These are phyloP conservation scores for Arthromyces matolae DNA, from an alignment of 768 basidiomycete species.

Conservation along the genomic window DNA sequence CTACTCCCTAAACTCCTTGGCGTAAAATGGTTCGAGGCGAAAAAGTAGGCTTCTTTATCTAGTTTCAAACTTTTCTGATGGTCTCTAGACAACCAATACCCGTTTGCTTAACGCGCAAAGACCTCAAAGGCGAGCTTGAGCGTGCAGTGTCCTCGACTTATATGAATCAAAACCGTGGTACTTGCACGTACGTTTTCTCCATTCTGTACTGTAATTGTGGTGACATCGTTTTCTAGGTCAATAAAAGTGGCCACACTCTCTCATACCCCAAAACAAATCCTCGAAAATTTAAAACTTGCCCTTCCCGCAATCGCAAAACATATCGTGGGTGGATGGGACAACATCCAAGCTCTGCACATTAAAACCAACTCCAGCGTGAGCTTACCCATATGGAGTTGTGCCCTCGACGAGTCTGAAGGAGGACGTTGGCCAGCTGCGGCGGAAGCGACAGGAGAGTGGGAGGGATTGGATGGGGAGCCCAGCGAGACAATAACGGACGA, in stretches of 20 bases:
- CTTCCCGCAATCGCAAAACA: constrained; percentile 69
- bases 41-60: constrained; percentile 64
- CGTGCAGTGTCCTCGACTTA: constrained; percentile 92
- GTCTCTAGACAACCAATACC: constrained; percentile 84
- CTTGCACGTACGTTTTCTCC: constrained; percentile 71
- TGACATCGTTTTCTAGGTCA: constrained; percentile 44
- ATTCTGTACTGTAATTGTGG: background rate
- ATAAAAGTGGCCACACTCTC: constrained; percentile 78
- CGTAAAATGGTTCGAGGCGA: constrained; percentile 88
- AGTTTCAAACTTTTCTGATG: constrained; percentile 9
- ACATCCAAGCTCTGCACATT: constrained; percentile 83
- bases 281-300: constrained; percentile 74
- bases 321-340: constrained; percentile 84
- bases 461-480: no score
- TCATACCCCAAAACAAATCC: constrained; percentile 68
- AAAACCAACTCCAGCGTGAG: constrained; percentile 83
- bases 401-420: constrained; percentile 55
- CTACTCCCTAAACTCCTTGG: constrained; percentile 85
- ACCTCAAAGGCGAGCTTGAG: constrained; percentile 90
- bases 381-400: constrained; percentile 89
- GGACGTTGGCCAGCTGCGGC: constrained; percentile 48
- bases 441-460: background rate
- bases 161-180: constrained; percentile 93
- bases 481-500: background rate
- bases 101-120: constrained; percentile 82